Evolutionary conservation across 345 rosid species (phyloP).

Genomic region (Alliaria petiolata): DNA sequence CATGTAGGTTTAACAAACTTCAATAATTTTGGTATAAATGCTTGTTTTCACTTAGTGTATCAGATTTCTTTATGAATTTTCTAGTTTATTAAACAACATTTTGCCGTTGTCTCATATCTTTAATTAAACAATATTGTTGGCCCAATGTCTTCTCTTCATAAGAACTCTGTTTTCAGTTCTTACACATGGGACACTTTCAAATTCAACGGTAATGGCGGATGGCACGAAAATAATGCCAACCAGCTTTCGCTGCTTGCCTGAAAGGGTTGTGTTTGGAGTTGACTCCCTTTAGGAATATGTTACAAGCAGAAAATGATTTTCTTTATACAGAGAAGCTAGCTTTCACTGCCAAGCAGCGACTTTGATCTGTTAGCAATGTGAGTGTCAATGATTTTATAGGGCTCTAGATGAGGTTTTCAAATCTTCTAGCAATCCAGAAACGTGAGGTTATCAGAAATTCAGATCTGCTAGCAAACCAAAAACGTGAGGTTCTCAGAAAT

Average conservation of each 20-base stretch:
- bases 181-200: not conserved
- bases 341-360: conserved; percentile 22
- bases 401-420: conserved; percentile 54
- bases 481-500: conserved; percentile 61
- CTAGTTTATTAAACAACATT: too few species aligned
- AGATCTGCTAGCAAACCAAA: too few species aligned
- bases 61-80: too few species aligned
- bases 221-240: conserved; percentile 1
- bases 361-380: conserved; percentile 56
- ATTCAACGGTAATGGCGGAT: conserved; percentile 23
- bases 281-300: conserved; percentile 36
- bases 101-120: too few species aligned
- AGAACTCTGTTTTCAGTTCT: too few species aligned
- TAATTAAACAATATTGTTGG: too few species aligned
- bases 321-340: conserved; percentile 35
- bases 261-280: conserved; percentile 60
- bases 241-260: conserved; percentile 40
- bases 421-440: conserved; percentile 45
- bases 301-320: conserved; percentile 12
- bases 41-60: too few species aligned
- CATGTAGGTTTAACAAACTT: too few species aligned
- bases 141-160: too few species aligned
- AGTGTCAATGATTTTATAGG: not conserved
- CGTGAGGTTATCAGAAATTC: too few species aligned
- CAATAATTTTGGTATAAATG: too few species aligned